Percentiles rank a stretch among this genome's conserved stretches.
phyloP scores from a whole-genome alignment of 345 rosid species.

The Firmiana major region DNA sequence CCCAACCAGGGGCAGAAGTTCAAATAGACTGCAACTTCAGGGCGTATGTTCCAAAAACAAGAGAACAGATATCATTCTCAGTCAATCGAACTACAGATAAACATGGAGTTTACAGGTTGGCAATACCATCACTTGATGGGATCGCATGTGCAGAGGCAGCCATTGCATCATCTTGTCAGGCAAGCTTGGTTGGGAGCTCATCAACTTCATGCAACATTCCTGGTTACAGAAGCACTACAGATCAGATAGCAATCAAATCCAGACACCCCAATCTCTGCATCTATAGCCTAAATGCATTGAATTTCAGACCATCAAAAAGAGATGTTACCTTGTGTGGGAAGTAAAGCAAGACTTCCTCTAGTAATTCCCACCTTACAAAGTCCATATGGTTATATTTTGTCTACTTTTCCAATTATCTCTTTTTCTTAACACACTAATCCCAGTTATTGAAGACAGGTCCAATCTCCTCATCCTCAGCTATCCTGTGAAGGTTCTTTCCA shows the following conservation, averaged over 20 bases:
- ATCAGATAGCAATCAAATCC: slow-evolving; percentile 62
- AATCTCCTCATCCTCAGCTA: neutral
- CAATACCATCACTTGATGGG: slow-evolving; percentile 72
- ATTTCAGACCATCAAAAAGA: slow-evolving; percentile 72
- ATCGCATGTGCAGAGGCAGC: slow-evolving; percentile 60
- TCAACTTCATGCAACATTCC: slow-evolving; percentile 67
- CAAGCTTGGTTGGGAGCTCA: slow-evolving; percentile 58
- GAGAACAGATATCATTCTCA: slow-evolving; percentile 57
- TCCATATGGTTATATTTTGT: neutral
- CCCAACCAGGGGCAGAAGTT: slow-evolving; percentile 68
- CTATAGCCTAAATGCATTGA: slow-evolving; percentile 70
- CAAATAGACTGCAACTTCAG: slow-evolving; percentile 70
- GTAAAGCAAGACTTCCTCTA: neutral
- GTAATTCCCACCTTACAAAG: neutral
- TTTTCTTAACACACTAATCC: neutral
- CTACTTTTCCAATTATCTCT: neutral
- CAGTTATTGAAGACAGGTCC: neutral
- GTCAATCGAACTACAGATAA: slow-evolving; percentile 83
- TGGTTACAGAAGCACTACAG: slow-evolving; percentile 65
- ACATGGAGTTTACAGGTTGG: slow-evolving; percentile 67
- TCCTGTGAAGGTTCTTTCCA: neutral
- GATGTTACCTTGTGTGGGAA: slow-evolving; percentile 53
- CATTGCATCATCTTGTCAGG: slow-evolving; percentile 64
- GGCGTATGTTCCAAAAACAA: slow-evolving; percentile 48
- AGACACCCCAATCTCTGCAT: slow-evolving; percentile 65